A percentile compares a stretch with the other conserved stretches of the same genome.
Conservation (phyloP, 148 eudicot species). For the Chenopodium formosanum region DNA sequence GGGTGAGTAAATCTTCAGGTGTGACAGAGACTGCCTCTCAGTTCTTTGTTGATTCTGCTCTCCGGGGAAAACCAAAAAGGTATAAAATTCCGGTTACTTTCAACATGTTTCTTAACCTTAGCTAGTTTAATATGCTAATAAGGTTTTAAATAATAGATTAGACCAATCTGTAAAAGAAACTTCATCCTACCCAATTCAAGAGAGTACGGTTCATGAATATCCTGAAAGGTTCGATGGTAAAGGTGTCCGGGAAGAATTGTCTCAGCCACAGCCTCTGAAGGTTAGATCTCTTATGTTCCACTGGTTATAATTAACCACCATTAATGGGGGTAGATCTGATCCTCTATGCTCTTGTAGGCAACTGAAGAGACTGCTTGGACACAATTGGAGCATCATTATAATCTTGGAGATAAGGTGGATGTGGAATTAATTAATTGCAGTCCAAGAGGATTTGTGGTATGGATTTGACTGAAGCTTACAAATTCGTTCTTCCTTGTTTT, state of each 20-base stretch:
- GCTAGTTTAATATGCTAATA: constrained; percentile 22
- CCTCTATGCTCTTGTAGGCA: constrained; percentile 40
- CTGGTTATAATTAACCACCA: not conserved
- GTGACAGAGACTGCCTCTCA: constrained; percentile 20
- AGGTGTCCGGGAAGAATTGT: constrained; percentile 40
- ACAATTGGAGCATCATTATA: constrained; percentile 56
- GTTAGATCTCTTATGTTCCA: constrained; percentile 34
- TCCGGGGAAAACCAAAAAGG: constrained; percentile 79
- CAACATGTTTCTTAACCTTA: not conserved
- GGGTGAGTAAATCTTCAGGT: constrained; percentile 27
- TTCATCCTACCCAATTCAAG: constrained; percentile 35
- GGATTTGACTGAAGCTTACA: constrained; percentile 16
- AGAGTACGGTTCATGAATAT: constrained; percentile 23
- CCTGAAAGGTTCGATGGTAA: constrained; percentile 38
- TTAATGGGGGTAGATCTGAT: constrained; percentile 18
- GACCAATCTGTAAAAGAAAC: constrained; percentile 50
- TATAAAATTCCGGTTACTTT: constrained; percentile 19
- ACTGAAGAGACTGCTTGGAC: constrained; percentile 75
- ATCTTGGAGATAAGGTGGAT: constrained; percentile 57
- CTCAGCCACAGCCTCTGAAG: constrained; percentile 40
- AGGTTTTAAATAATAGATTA: constrained; percentile 52
- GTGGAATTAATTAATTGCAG: constrained; percentile 84
- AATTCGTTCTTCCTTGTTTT: not conserved
- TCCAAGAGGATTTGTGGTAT: constrained; percentile 86
- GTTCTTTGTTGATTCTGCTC: constrained; percentile 40